These are phyloP conservation scores for Boletus barrowsii DNA, from an alignment of 768 basidiomycete genomes.

Conservation along the genomic window DNA sequence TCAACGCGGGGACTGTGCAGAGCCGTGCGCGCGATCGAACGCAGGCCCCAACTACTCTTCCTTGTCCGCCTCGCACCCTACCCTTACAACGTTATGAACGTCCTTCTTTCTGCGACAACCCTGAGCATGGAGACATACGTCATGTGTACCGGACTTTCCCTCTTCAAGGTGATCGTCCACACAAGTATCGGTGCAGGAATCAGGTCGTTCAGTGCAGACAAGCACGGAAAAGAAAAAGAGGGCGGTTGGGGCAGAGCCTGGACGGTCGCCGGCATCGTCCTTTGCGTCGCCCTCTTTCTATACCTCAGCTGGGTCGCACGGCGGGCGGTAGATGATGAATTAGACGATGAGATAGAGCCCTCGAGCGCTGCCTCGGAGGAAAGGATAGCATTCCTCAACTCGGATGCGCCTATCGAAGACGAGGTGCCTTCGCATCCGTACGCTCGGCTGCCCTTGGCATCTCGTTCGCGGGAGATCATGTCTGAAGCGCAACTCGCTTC, in stretches of 20 bases:
- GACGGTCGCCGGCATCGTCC: slow-evolving; percentile 64
- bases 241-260: slow-evolving; percentile 53
- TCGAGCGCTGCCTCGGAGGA: slow-evolving; percentile 42
- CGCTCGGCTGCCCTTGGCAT: slow-evolving; percentile 16
- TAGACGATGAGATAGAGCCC: slow-evolving; percentile 41
- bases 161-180: slow-evolving; percentile 90
- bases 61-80: slow-evolving; percentile 91
- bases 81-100: slow-evolving; percentile 94
- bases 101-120: slow-evolving; percentile 81
- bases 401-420: slow-evolving; percentile 25
- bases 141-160: slow-evolving; percentile 73
- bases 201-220: slow-evolving; percentile 65
- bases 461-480: slow-evolving; percentile 36
- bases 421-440: slow-evolving; percentile 18
- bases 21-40: slow-evolving; percentile 84
- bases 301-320: slow-evolving; percentile 83
- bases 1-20: slow-evolving; percentile 71
- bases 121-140: slow-evolving; percentile 79
- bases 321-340: slow-evolving; percentile 55
- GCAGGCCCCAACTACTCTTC: slow-evolving; percentile 83
- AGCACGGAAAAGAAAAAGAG: slow-evolving; percentile 42
- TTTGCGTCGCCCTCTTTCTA: slow-evolving; percentile 72
- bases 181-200: slow-evolving; percentile 85
- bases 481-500: slow-evolving; percentile 43
- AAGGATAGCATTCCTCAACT: slow-evolving; percentile 50